Evolutionary conservation across 108 stramenopile genomes (phyloP).

Genomic region (Licmophora abbreviata): DNA sequence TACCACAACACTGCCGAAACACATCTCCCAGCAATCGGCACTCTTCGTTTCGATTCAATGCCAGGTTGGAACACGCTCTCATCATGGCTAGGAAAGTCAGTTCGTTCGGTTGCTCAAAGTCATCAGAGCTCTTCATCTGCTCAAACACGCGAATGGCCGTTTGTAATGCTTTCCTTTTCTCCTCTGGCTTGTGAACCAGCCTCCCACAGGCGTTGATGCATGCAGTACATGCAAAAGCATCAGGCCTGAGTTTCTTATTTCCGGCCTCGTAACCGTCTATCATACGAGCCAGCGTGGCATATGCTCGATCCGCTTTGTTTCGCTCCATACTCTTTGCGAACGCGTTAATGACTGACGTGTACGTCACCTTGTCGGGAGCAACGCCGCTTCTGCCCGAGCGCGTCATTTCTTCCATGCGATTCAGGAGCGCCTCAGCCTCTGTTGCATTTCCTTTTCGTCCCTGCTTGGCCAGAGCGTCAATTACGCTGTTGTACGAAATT

Average conservation of each 20-base stretch:
- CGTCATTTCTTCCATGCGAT: slow-evolving; percentile 5
- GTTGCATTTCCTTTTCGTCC: neutral
- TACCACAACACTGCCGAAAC: neutral
- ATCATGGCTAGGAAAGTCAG: slow-evolving; percentile 3
- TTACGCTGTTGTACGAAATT: slow-evolving; percentile 4
- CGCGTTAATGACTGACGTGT: slow-evolving; percentile 33
- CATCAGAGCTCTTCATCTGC: slow-evolving; percentile 3
- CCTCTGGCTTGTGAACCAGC: neutral
- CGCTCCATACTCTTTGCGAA: slow-evolving; percentile 18
- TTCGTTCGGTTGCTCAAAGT: slow-evolving; percentile 4
- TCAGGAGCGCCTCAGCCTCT: neutral
- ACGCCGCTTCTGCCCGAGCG: too few relatives aligned
- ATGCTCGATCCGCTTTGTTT: slow-evolving; percentile 3
- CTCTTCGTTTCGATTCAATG: neutral
- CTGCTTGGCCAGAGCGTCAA: slow-evolving; percentile 5
- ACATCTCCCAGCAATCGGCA: slow-evolving; percentile 3
- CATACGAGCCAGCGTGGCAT: neutral
- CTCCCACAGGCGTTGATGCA: slow-evolving; percentile 13
- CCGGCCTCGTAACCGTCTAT: slow-evolving; percentile 3
- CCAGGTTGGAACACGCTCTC: neutral
- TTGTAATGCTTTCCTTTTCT: neutral
- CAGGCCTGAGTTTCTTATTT: slow-evolving; percentile 9
- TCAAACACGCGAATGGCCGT: slow-evolving; percentile 2
- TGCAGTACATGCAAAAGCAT: slow-evolving; percentile 4
- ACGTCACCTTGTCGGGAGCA: slow-evolving; percentile 26